These are phyloP conservation scores for Ophiocordyceps camponoti-saundersi DNA, from an alignment of 2,329 filamentous ascomycete species.

Conservation along the genomic window DNA sequence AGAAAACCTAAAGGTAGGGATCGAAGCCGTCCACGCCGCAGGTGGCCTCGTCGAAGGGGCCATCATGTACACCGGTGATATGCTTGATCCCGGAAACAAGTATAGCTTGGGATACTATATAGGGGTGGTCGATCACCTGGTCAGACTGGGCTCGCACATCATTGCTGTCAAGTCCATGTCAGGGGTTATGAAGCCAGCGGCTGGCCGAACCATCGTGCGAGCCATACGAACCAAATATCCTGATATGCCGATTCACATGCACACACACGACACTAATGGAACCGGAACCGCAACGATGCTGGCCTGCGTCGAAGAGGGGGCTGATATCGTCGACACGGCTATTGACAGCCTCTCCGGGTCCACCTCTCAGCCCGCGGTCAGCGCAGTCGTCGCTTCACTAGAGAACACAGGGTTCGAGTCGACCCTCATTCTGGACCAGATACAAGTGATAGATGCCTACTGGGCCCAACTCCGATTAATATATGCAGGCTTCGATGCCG, in stretches of 20 bases:
- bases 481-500: constrained; percentile 96
- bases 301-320: constrained; percentile 82
- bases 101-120: constrained; percentile 97
- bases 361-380: constrained; percentile 95
- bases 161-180: constrained; percentile 96
- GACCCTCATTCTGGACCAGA: constrained; percentile 61
- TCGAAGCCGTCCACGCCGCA: constrained; percentile 89
- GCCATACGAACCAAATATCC: constrained; percentile 87
- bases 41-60: constrained; percentile 88
- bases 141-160: constrained; percentile 75
- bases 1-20: constrained; percentile 87
- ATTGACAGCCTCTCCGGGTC: constrained; percentile 95
- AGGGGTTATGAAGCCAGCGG: constrained; percentile 86
- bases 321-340: constrained; percentile 87
- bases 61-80: constrained; percentile 62
- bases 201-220: constrained; percentile 73
- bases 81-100: constrained; percentile 78
- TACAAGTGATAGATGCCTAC: constrained; percentile 82
- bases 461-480: constrained; percentile 92
- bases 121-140: constrained; percentile 72
- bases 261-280: constrained; percentile 89
- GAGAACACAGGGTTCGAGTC: constrained; percentile 70
- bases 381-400: constrained; percentile 82
- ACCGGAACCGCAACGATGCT: constrained; percentile 74
- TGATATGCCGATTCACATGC: constrained; percentile 94